phyloP scores from a whole-genome alignment of 2,329 filamentous ascomycete species.

The Penicillium sp. region DNA sequence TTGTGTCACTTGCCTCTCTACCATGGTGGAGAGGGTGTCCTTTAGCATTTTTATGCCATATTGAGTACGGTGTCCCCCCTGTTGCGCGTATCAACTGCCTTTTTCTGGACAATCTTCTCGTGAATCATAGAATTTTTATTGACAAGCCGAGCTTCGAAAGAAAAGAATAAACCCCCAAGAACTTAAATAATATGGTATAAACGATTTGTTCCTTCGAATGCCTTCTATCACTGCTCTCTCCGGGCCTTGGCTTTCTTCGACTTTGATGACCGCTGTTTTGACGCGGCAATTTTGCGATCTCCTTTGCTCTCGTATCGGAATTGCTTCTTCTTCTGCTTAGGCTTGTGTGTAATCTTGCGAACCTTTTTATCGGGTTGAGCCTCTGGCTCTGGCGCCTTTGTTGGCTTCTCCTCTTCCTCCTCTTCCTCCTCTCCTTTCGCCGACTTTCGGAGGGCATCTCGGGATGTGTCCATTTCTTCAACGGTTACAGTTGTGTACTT shows the following conservation, averaged over 20 bases:
- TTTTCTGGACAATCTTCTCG: slow-evolving; percentile 10
- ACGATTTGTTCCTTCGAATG: background rate
- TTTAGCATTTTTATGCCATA: slow-evolving; percentile 19
- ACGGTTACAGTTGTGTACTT: slow-evolving; percentile 93
- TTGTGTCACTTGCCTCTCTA: slow-evolving; percentile 22
- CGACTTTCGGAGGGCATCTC: slow-evolving; percentile 67
- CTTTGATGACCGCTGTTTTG: slow-evolving; percentile 68
- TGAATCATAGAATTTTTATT: slow-evolving; percentile 15
- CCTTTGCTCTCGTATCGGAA: slow-evolving; percentile 90
- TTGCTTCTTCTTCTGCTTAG: slow-evolving; percentile 83
- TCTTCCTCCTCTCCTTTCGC: slow-evolving; percentile 33
- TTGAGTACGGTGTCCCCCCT: slow-evolving; percentile 16
- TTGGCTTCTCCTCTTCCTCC: slow-evolving; percentile 29
- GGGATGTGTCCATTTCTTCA: slow-evolving; percentile 79
- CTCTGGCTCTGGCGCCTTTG: slow-evolving; percentile 27
- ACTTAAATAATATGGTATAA: slow-evolving; percentile 14
- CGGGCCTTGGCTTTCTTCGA: slow-evolving; percentile 66
- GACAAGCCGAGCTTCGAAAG: background rate
- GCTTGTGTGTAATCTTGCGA: slow-evolving; percentile 48
- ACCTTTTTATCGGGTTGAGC: slow-evolving; percentile 52
- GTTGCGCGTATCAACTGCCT: slow-evolving; percentile 16
- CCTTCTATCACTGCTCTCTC: slow-evolving; percentile 36
- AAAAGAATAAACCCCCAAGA: background rate
- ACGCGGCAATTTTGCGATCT: slow-evolving; percentile 65
- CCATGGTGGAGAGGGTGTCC: slow-evolving; percentile 17